Conservation (phyloP, 2,329 filamentous ascomycete genomes). For the Monosporascus sp. region DNA sequence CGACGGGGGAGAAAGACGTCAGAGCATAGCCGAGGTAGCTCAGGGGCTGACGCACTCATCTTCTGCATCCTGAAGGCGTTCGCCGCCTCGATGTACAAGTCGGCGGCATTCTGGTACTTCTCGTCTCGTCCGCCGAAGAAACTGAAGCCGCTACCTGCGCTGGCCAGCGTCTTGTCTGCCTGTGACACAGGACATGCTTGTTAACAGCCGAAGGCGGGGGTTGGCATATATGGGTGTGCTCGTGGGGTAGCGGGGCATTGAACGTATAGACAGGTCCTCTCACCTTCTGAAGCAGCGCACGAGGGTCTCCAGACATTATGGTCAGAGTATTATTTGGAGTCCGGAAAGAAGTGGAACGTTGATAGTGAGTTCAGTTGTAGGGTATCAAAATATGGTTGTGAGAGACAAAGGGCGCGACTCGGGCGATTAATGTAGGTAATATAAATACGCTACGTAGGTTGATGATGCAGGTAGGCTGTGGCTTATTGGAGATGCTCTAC, state of each 20-base stretch:
- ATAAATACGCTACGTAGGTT: not conserved
- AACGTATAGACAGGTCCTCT: constrained; percentile 2
- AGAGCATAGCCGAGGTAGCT: not conserved
- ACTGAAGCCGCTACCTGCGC: constrained; percentile 76
- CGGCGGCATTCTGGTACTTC: constrained; percentile 84
- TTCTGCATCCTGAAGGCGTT: constrained; percentile 90
- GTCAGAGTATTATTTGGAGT: constrained; percentile 2
- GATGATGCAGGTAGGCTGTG: not conserved
- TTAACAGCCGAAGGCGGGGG: constrained; percentile 11
- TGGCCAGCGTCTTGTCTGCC: constrained; percentile 78
- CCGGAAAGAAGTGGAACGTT: not conserved
- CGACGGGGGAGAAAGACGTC: not conserved
- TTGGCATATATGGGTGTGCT: constrained; percentile 19
- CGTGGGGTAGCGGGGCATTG: not conserved
- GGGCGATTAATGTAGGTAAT: not conserved
- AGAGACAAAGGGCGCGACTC: not conserved
- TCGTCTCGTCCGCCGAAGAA: constrained; percentile 84
- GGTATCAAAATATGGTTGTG: not conserved
- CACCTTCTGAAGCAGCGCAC: constrained; percentile 74
- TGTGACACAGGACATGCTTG: constrained; percentile 33
- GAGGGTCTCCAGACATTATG: constrained; percentile 70
- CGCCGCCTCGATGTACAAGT: constrained; percentile 80
- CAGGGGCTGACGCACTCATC: constrained; percentile 52
- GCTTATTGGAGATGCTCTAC: not conserved
- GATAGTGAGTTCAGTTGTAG: not conserved